Conservation (phyloP, 345 rosid genomes). For the Salix arbutifolia region DNA sequence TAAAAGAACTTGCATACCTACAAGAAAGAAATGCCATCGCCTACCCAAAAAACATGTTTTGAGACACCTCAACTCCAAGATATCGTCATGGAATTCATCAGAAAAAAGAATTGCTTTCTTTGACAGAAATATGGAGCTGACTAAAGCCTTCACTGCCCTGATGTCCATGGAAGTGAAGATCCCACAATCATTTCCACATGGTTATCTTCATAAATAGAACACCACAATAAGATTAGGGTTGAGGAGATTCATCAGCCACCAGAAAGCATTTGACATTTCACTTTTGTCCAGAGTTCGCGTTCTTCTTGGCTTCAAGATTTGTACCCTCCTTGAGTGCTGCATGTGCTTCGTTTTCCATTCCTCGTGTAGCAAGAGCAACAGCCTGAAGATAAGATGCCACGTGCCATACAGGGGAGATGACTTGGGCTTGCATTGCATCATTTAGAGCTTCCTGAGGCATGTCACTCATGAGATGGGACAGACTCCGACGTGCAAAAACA, state of each 20-base stretch:
- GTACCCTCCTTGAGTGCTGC: slow-evolving; percentile 72
- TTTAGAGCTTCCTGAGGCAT: slow-evolving; percentile 73
- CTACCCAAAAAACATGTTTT: neutral
- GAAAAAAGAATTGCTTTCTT: slow-evolving; percentile 9
- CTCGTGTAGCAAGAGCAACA: slow-evolving; percentile 54
- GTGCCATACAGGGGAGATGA: slow-evolving; percentile 75
- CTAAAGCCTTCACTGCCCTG: neutral
- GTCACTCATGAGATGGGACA: slow-evolving; percentile 69
- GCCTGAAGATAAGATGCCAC: slow-evolving; percentile 88
- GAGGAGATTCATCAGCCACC: slow-evolving; percentile 4
- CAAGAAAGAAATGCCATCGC: slow-evolving; percentile 6
- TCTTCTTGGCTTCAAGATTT: slow-evolving; percentile 55
- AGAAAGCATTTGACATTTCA: neutral
- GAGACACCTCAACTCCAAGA: slow-evolving; percentile 6
- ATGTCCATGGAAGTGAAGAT: slow-evolving; percentile 2
- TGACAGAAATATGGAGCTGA: slow-evolving; percentile 6
- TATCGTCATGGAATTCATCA: neutral
- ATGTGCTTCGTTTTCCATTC: slow-evolving; percentile 72
- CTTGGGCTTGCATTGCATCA: slow-evolving; percentile 90
- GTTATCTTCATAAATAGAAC: slow-evolving; percentile 5
- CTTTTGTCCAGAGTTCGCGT: slow-evolving; percentile 26
- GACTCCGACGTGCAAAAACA: slow-evolving; percentile 70
- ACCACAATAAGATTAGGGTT: neutral
- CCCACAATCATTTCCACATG: neutral
- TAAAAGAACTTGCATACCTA: slow-evolving; percentile 10